A percentile compares a stretch with the other conserved stretches of the same genome.
Evolutionary conservation across 2,329 filamentous ascomycete genomes (phyloP).

Genomic region (Periglandula ipomoeae): DNA sequence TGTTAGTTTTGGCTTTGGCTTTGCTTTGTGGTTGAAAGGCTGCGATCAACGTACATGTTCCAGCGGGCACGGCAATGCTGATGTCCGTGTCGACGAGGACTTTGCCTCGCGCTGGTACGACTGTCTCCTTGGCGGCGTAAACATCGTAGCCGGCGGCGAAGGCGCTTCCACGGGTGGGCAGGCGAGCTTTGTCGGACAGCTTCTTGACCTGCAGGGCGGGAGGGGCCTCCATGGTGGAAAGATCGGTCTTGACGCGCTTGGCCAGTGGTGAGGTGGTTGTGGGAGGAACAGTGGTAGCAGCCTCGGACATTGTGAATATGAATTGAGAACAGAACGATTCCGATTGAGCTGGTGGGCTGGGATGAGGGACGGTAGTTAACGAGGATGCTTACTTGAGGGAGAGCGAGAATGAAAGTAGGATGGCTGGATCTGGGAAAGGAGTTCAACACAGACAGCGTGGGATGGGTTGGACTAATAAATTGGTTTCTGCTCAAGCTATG

Average conservation of each 20-base stretch:
- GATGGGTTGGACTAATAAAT: too few species aligned
- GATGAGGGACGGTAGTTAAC: too few species aligned
- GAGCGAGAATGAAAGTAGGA: too few species aligned
- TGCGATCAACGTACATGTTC: constrained; percentile 82
- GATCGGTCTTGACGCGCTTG: constrained; percentile 64
- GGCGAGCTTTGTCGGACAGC: constrained; percentile 65
- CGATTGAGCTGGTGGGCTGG: too few species aligned
- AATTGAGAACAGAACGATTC: not conserved
- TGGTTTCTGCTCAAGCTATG: too few species aligned
- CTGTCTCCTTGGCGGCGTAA: constrained; percentile 66
- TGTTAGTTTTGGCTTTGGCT: too few species aligned
- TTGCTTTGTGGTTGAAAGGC: too few species aligned
- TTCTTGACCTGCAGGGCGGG: constrained; percentile 81
- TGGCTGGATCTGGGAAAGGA: too few species aligned
- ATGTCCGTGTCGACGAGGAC: constrained; percentile 85
- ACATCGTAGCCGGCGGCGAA: constrained; percentile 92
- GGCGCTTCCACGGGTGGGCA: constrained; percentile 81
- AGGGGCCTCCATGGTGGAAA: constrained; percentile 28
- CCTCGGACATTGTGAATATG: not conserved
- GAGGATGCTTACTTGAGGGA: too few species aligned
- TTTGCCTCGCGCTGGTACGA: constrained; percentile 75
- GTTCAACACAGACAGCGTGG: too few species aligned
- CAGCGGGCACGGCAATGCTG: constrained; percentile 78
- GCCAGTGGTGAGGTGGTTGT: constrained; percentile 56
- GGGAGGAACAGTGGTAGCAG: not conserved